Percentiles rank a stretch among this genome's conserved stretches.
These are phyloP conservation scores for Apiotrichum domesticum DNA, from an alignment of 1,284 basidiomycete genomes.

Conservation along the genomic window DNA sequence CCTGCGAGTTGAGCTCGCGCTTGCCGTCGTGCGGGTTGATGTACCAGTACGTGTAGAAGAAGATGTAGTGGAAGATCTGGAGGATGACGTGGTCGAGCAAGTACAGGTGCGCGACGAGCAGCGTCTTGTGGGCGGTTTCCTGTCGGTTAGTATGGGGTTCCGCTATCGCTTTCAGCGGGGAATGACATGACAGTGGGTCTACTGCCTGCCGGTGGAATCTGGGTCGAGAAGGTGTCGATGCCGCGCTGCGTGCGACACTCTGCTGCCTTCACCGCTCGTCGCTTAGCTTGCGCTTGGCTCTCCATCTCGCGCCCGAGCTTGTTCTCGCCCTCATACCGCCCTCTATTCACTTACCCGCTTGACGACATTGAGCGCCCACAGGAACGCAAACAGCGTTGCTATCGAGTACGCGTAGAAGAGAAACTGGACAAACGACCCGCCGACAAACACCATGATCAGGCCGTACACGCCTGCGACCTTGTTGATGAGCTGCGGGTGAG, in stretches of 20 bases:
- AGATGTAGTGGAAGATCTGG: conserved; percentile 86
- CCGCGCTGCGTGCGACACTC: no score
- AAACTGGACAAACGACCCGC: conserved; percentile 82
- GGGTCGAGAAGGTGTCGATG: no score
- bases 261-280: not conserved
- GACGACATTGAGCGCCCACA: conserved; percentile 81
- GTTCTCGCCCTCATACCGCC: not conserved
- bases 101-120: conserved; percentile 89
- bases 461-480: conserved; percentile 98
- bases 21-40: conserved; percentile 85
- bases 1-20: conserved; percentile 69
- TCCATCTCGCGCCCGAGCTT: no score
- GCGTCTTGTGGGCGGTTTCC: conserved; percentile 77
- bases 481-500: conserved; percentile 67
- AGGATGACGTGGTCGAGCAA: conserved; percentile 86
- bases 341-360: conserved; percentile 59
- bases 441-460: conserved; percentile 81
- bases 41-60: conserved; percentile 83
- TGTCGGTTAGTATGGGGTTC: conserved; percentile 42
- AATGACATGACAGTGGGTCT: no score
- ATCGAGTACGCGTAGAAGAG: conserved; percentile 90
- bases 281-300: not conserved
- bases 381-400: conserved; percentile 68
- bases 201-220: no score
- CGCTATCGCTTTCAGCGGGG: no score